These are phyloP conservation scores for Blastocystis sp. DNA, from an alignment of 352 stramenopile species.

Conservation along the genomic window DNA sequence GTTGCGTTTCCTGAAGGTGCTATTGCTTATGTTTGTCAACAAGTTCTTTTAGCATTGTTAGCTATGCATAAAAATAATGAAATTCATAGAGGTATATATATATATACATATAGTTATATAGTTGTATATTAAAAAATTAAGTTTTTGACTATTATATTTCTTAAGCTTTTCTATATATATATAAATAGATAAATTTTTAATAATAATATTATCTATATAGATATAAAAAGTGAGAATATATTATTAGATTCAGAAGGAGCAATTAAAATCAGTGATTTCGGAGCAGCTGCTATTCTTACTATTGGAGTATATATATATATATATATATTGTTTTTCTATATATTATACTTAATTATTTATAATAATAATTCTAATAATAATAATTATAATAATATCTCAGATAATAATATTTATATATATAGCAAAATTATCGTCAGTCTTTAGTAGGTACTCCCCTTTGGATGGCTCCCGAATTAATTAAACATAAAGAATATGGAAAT, in stretches of 20 bases:
- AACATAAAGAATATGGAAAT: conserved; percentile 8
- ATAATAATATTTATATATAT: too few species aligned
- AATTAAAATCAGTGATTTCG: conserved; percentile 18
- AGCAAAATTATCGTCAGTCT: neutral
- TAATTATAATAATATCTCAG: too few species aligned
- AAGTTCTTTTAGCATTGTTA: conserved; percentile 1
- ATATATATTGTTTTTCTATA: too few species aligned
- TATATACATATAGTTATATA: neutral
- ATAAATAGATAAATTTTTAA: too few species aligned
- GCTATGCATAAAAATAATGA: conserved; percentile 16
- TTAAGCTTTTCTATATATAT: too few species aligned
- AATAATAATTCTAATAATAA: too few species aligned
- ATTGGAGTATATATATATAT: too few species aligned
- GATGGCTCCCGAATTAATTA: conserved; percentile 28
- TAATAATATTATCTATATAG: too few species aligned
- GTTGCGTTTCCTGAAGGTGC: conserved; percentile 25
- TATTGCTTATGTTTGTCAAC: conserved; percentile 13
- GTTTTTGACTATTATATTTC: too few species aligned
- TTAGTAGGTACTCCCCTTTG: conserved; percentile 17
- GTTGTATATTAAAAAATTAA: too few species aligned
- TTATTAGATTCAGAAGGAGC: conserved; percentile 14
- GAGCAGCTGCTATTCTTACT: conserved; percentile 8
- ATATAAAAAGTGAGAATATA: conserved; percentile 32
- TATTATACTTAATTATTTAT: too few species aligned
- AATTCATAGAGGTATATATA: conserved; percentile 10